These are phyloP conservation scores for Lachnellula suecica DNA, from an alignment of 2,329 filamentous ascomycete species.

Conservation along the genomic window DNA sequence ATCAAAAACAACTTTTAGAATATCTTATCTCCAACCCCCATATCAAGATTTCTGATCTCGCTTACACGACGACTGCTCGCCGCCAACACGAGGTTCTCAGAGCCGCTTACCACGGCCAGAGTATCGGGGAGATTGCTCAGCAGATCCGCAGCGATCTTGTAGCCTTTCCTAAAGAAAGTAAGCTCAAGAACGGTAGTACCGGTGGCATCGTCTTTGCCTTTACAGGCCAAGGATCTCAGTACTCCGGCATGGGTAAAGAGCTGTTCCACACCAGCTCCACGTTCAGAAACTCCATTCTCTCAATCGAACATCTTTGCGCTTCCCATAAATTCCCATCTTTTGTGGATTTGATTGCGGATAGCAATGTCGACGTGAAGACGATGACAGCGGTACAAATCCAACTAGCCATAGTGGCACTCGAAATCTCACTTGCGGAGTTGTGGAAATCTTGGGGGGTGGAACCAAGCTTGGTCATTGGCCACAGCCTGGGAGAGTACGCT, in stretches of 20 bases:
- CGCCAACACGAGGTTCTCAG: conserved; percentile 57
- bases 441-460: conserved; percentile 55
- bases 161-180: too few species aligned
- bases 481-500: conserved; percentile 71
- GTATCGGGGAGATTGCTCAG: too few species aligned
- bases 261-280: conserved; percentile 30
- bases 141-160: background rate
- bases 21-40: conserved; percentile 2
- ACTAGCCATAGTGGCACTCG: background rate
- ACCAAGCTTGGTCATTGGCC: conserved; percentile 55
- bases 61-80: conserved; percentile 34
- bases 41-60: conserved; percentile 3
- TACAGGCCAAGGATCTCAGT: conserved; percentile 46
- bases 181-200: conserved; percentile 42
- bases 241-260: conserved; percentile 16
- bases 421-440: conserved; percentile 41
- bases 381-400: too few species aligned
- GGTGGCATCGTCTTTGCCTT: conserved; percentile 33
- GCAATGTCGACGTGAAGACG: too few species aligned
- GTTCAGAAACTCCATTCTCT: conserved; percentile 11
- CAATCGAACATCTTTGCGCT: background rate
- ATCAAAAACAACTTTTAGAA: conserved; percentile 1
- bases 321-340: conserved; percentile 7
- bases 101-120: conserved; percentile 41
- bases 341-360: too few species aligned